Evolutionary conservation across 192 early-diverging fungal species (phyloP).

Genomic region (Mortierella antarctica): DNA sequence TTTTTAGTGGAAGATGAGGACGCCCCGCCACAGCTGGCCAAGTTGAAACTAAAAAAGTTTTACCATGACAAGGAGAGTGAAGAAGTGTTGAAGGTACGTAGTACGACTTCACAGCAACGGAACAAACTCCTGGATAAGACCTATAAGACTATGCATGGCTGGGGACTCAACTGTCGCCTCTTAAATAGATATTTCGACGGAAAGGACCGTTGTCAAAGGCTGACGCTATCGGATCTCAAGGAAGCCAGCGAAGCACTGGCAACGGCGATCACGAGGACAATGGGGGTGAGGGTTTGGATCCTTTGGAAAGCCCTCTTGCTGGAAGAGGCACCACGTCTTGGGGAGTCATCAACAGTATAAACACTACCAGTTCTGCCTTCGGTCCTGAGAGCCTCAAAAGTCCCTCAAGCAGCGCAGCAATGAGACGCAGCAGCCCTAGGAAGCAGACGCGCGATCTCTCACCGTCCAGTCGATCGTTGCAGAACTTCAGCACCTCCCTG

Average conservation of each 20-base stretch:
- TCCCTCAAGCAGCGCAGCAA: background rate
- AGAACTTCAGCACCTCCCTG: background rate
- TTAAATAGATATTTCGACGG: slow-evolving; percentile 22
- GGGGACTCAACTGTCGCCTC: too few relatives aligned
- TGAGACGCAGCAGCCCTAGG: background rate
- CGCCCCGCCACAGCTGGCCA: slow-evolving; percentile 22
- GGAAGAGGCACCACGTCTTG: slow-evolving; percentile 30
- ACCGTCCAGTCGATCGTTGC: background rate
- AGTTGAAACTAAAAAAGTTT: slow-evolving; percentile 37
- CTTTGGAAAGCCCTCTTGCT: slow-evolving; percentile 11
- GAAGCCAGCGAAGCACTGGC: too few relatives aligned
- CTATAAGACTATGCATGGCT: too few relatives aligned
- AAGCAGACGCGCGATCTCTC: background rate
- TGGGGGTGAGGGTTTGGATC: slow-evolving; percentile 9
- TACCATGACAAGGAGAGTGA: slow-evolving; percentile 48
- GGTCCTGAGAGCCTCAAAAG: slow-evolving; percentile 3
- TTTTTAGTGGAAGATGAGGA: slow-evolving; percentile 19
- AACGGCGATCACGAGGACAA: background rate
- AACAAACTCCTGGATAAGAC: background rate
- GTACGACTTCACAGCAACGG: slow-evolving; percentile 18
- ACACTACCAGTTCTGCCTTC: background rate
- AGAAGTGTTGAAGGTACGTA: slow-evolving; percentile 52
- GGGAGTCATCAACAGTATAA: slow-evolving; percentile 24
- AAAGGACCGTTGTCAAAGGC: slow-evolving; percentile 38
- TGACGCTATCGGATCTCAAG: background rate